Conservation (phyloP, 1,284 basidiomycete genomes). For the Leccinum ponderosum region DNA sequence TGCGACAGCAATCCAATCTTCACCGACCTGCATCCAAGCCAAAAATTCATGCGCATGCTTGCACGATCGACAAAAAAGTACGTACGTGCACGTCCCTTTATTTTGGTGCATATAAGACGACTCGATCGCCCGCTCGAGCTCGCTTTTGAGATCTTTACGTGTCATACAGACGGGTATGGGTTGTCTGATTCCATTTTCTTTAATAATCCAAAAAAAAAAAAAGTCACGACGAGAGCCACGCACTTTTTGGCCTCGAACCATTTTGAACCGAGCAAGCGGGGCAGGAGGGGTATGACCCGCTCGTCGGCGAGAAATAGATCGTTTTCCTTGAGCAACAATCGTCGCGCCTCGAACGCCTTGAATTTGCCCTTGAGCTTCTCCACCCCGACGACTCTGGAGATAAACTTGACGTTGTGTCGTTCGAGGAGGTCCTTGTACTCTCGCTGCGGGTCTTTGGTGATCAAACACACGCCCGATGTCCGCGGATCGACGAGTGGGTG, state of each 20-base stretch:
- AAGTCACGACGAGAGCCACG: constrained; percentile 20
- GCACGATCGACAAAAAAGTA: constrained; percentile 18
- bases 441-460: constrained; percentile 95
- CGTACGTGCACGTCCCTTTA: constrained; percentile 88
- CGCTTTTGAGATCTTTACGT: constrained; percentile 85
- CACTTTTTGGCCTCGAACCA: constrained; percentile 97
- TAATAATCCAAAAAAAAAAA: background rate
- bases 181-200: constrained; percentile 53
- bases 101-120: constrained; percentile 95
- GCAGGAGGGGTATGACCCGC: constrained; percentile 84
- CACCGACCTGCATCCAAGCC: constrained; percentile 59
- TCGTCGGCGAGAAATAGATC: constrained; percentile 94
- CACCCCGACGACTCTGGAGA: constrained; percentile 91
- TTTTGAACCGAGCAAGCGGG: constrained; percentile 83
- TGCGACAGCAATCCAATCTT: constrained; percentile 84
- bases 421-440: constrained; percentile 94
- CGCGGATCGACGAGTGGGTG: constrained; percentile 85
- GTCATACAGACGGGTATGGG: constrained; percentile 90
- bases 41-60: background rate
- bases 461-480: constrained; percentile 79
- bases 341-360: constrained; percentile 88
- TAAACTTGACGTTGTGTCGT: constrained; percentile 78
- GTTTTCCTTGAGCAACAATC: constrained; percentile 85
- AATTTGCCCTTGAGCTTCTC: constrained; percentile 91
- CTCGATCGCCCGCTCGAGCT: constrained; percentile 87